Conservation (phyloP, 2,329 filamentous ascomycete genomes). For the Aaosphaeria pasadenensis region DNA sequence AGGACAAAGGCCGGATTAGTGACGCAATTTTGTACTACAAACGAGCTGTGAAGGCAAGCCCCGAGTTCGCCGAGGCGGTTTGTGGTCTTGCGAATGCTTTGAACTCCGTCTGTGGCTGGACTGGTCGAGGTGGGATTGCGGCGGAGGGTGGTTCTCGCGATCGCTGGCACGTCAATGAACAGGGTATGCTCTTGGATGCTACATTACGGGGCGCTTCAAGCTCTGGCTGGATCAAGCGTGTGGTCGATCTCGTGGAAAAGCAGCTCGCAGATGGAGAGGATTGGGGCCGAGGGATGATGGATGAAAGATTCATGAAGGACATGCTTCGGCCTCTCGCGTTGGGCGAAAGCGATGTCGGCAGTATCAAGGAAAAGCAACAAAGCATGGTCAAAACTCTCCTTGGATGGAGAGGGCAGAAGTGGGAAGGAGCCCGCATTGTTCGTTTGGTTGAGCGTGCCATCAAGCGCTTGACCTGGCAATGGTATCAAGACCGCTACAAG, state of each 20-base stretch:
- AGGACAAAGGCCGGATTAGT: constrained; percentile 87
- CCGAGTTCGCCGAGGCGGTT: constrained; percentile 93
- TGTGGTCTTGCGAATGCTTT: constrained; percentile 92
- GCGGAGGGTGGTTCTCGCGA: constrained; percentile 73
- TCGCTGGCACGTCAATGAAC: constrained; percentile 87
- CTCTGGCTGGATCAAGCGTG: constrained; percentile 80
- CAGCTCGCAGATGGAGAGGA: constrained; percentile 81
- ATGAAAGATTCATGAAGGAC: constrained; percentile 37
- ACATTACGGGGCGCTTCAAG: constrained; percentile 58
- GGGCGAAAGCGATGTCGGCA: constrained; percentile 28
- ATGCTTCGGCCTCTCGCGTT: constrained; percentile 47
- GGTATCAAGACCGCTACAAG: constrained; percentile 82
- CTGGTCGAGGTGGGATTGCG: constrained; percentile 79
- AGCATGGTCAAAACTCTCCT: constrained; percentile 36
- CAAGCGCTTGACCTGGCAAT: constrained; percentile 74
- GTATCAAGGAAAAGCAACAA: constrained; percentile 34
- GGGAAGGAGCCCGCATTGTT: constrained; percentile 85
- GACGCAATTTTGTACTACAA: constrained; percentile 93
- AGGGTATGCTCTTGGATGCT: constrained; percentile 78
- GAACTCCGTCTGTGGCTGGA: constrained; percentile 96
- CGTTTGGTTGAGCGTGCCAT: constrained; percentile 81
- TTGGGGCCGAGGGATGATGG: constrained; percentile 76
- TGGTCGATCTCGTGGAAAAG: constrained; percentile 84
- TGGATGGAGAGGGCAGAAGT: constrained; percentile 68
- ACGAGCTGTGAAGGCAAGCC: constrained; percentile 85